A percentile compares a stretch with the other conserved stretches of the same genome.
These are phyloP conservation scores for Eucalyptus curtisii DNA, from an alignment of 345 rosid genomes.

Conservation along the genomic window DNA sequence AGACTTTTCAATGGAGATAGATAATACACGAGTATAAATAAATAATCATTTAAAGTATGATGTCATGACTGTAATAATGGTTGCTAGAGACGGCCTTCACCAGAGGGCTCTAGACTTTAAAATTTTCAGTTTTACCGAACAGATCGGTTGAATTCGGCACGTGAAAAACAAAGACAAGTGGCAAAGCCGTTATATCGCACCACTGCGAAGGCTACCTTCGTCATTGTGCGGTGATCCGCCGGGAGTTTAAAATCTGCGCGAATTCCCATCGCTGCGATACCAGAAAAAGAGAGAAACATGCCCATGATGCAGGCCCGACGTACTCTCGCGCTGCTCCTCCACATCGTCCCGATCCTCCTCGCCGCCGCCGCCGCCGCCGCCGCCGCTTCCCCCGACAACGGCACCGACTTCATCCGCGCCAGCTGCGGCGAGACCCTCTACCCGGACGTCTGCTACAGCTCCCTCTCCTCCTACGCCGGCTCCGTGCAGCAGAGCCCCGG, in stretches of 20 bases:
- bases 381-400: not conserved
- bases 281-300: not conserved
- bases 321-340: not conserved
- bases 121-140: not conserved
- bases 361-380: not conserved
- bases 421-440: slow-evolving; percentile 69
- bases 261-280: not conserved
- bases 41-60: too few relatives aligned
- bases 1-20: not conserved
- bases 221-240: not conserved
- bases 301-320: not conserved
- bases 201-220: not conserved
- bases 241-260: not conserved
- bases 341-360: not conserved
- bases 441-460: slow-evolving; percentile 63
- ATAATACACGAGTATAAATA: not conserved
- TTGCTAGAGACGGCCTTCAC: not conserved
- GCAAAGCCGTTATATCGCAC: not conserved
- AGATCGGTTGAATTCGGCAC: not conserved
- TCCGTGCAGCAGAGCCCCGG: slow-evolving; percentile 39
- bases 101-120: not conserved
- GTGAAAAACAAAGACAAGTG: not conserved
- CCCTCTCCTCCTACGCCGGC: slow-evolving; percentile 48
- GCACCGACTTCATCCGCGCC: slow-evolving; percentile 47
- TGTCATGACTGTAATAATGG: not conserved